Evolutionary conservation across 2,329 filamentous ascomycete species (phyloP), one percentile per base, ranked within the genome.

Genomic region (Fusarium palustre): DNA sequence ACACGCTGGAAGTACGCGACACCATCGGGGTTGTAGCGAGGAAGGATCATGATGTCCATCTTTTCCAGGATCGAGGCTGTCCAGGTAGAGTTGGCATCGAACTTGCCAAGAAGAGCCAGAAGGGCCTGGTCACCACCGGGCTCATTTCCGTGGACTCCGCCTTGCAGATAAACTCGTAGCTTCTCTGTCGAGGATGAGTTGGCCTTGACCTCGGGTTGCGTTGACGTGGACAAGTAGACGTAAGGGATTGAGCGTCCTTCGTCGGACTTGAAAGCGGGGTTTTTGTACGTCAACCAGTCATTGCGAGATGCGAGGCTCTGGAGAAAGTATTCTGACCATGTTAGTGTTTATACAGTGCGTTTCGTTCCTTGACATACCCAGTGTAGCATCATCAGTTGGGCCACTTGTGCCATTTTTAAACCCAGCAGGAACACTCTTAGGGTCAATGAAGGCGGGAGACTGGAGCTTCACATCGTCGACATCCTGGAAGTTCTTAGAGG

Each of bases 11-110:
- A 76, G 33, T 74, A 75, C 1, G 70, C 63, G 0, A 76, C 74
- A 7, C 75, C 75, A 16, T 76, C 75, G 1, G 73, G 72, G n/a
- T 76, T 76, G 22, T 76, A 76, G 1, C 75, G 72, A 3, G 75
- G 72, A 18, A 76, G 66, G 13, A 76, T 55, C 41, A 75, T 55
- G 12, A 76, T 76, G 20, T 76, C 75, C 64, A 76, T 68, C 36
- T 72, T 74, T 5, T 74, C 67, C 1, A 76, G 46, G 3, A 76
- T 56, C 1, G 71, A 74, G 0, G 62, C 55, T 2, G 75, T n/a
- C 74, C 74, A 76, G 0, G 69, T 69, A 6, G 68, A 42, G 25
- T 76, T 74, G 28, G 71, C 69, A 24, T 76, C 75, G 7, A 76
- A 60, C 8, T 76, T 76, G 2, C 75, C 75, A 0, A 76, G 47